Conservation (phyloP, 768 basidiomycete genomes). For the Boletellus ananiceps region DNA sequence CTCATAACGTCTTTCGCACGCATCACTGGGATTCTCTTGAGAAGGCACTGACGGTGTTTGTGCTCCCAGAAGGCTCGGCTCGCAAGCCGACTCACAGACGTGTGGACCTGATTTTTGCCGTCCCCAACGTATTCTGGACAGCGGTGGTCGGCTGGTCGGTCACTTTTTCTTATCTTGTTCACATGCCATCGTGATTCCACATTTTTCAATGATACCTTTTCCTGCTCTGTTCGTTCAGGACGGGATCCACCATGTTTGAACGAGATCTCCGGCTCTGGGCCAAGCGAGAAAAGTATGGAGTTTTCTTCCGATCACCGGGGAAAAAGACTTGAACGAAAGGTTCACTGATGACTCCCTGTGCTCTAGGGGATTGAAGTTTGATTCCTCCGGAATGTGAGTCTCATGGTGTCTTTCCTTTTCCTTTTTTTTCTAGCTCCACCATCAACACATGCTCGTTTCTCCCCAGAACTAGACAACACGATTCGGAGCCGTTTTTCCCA, state of each 20-base stretch:
- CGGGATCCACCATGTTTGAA: conserved; percentile 87
- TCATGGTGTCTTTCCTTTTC: background rate
- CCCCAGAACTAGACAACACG: conserved; percentile 48
- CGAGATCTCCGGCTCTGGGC: conserved; percentile 77
- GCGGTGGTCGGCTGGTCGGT: conserved; percentile 82
- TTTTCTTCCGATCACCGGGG: background rate
- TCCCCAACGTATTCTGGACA: conserved; percentile 77
- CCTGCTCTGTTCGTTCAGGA: conserved; percentile 41
- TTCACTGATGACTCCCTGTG: conserved; percentile 2
- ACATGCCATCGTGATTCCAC: no score
- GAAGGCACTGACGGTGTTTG: conserved; percentile 79
- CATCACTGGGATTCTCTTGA: conserved; percentile 79
- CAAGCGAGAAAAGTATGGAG: conserved; percentile 51
- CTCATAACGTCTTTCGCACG: conserved; percentile 48
- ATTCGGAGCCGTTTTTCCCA: conserved; percentile 57
- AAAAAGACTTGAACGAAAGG: background rate
- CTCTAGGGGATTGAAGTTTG: conserved; percentile 73
- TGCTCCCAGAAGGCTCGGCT: conserved; percentile 43
- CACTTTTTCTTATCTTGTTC: no score
- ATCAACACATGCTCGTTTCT: background rate
- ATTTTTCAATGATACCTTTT: no score
- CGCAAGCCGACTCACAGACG: conserved; percentile 52
- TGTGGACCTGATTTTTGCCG: conserved; percentile 80
- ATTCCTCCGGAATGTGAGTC: conserved; percentile 73
- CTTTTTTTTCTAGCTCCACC: background rate